phyloP scores from a whole-genome alignment of 768 basidiomycete species.

The Termitomyces sp. region DNA sequence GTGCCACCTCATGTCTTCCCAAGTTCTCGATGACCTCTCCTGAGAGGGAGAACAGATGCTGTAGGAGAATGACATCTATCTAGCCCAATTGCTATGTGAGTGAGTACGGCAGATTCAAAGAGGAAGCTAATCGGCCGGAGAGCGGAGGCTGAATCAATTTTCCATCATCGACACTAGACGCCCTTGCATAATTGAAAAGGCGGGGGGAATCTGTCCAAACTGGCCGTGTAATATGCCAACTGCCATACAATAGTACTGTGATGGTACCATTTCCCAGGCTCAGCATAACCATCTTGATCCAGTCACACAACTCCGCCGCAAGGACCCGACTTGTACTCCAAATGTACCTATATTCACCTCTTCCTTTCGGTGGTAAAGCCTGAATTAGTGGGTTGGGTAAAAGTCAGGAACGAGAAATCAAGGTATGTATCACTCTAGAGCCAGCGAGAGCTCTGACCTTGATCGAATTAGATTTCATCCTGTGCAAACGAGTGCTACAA shows the following conservation, averaged over 20 bases:
- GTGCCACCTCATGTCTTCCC: neutral
- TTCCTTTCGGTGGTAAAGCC: neutral
- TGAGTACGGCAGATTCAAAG: neutral
- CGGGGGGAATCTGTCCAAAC: neutral
- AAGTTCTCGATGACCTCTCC: too few relatives aligned
- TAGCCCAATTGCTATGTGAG: neutral
- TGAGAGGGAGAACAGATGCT: neutral
- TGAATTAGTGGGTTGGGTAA: neutral
- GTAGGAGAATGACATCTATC: too few relatives aligned
- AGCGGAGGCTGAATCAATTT: neutral
- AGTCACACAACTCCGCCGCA: neutral
- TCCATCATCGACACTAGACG: neutral
- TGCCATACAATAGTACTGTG: neutral
- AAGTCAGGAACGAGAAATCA: neutral
- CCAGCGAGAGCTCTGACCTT: too few relatives aligned
- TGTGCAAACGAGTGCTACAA: neutral
- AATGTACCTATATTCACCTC: neutral
- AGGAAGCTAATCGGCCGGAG: neutral
- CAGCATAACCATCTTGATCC: neutral
- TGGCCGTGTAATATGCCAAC: too few relatives aligned
- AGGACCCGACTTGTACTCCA: neutral
- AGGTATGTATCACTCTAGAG: neutral
- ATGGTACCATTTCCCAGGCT: slow-evolving; percentile 1
- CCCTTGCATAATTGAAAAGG: too few relatives aligned
- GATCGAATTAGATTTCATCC: too few relatives aligned